Percentiles rank a stretch among this genome's conserved stretches.
phyloP scores from a whole-genome alignment of 106 monocot genomes.

The Acorus calamus region DNA sequence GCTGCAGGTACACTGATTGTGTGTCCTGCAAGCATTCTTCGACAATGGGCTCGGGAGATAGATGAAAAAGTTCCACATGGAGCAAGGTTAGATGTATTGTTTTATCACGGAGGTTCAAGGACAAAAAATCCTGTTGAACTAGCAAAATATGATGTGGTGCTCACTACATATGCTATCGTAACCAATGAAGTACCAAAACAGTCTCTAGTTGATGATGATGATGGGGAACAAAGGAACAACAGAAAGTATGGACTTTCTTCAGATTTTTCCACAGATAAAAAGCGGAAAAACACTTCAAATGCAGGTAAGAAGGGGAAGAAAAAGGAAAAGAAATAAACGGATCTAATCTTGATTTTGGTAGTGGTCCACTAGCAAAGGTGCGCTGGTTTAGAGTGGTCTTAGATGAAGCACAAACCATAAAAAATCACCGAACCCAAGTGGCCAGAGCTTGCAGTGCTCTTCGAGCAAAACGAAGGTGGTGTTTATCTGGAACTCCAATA shows the following conservation, averaged over 20 bases:
- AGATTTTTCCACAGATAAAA: slow-evolving; percentile 48
- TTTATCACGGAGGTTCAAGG: slow-evolving; percentile 79
- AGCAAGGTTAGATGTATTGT: slow-evolving; percentile 48
- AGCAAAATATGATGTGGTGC: slow-evolving; percentile 74
- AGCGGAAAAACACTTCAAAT: slow-evolving; percentile 38
- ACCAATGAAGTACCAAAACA: slow-evolving; percentile 90
- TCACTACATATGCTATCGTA: slow-evolving; percentile 87
- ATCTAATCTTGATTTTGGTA: slow-evolving; percentile 28
- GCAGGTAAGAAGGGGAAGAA: slow-evolving; percentile 32
- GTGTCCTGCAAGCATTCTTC: slow-evolving; percentile 82
- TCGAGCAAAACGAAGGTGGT: slow-evolving; percentile 92
- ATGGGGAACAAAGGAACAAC: slow-evolving; percentile 42
- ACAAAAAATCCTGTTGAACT: slow-evolving; percentile 54
- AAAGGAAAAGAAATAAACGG: slow-evolving; percentile 33
- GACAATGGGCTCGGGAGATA: slow-evolving; percentile 76
- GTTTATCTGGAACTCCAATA: slow-evolving; percentile 91
- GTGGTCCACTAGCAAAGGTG: slow-evolving; percentile 81
- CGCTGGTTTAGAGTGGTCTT: slow-evolving; percentile 88
- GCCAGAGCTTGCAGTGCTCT: slow-evolving; percentile 85
- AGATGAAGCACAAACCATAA: slow-evolving; percentile 95
- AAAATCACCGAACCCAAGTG: slow-evolving; percentile 83
- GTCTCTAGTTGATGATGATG: slow-evolving; percentile 34
- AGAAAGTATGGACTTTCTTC: slow-evolving; percentile 45
- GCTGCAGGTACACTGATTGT: slow-evolving; percentile 86
- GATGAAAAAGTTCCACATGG: slow-evolving; percentile 51